Conservation (phyloP, 2,329 filamentous ascomycete species). For the Colletotrichum scovillei region DNA sequence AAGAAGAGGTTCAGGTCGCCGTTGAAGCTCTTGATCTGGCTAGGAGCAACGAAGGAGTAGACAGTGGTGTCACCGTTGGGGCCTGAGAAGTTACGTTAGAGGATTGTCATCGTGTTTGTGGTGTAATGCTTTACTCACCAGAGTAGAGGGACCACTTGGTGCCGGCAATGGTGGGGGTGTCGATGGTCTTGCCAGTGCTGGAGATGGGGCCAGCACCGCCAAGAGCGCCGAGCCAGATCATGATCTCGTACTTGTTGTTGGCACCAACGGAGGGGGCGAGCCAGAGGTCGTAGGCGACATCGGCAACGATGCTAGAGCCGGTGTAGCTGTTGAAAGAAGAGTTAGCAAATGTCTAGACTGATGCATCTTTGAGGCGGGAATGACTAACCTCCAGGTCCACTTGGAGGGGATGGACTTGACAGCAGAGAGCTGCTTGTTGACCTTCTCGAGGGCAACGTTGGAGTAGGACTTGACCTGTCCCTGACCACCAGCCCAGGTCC, state of each 20-base stretch:
- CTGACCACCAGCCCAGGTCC: slow-evolving; percentile 52
- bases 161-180: slow-evolving; percentile 64
- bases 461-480: slow-evolving; percentile 57
- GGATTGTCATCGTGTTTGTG: no score
- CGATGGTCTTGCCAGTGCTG: slow-evolving; percentile 61
- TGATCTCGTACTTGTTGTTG: slow-evolving; percentile 56
- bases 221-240: slow-evolving; percentile 40
- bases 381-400: slow-evolving; percentile 45
- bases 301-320: slow-evolving; percentile 59
- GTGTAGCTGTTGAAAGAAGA: slow-evolving; percentile 48
- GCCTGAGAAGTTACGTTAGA: slow-evolving; percentile 46
- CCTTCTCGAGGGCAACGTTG: slow-evolving; percentile 52
- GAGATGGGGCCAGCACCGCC: slow-evolving; percentile 46
- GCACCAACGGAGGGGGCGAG: slow-evolving; percentile 56
- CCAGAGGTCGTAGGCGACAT: slow-evolving; percentile 72
- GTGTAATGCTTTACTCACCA: background rate
- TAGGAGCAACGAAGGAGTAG: slow-evolving; percentile 60
- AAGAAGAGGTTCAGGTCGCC: slow-evolving; percentile 68
- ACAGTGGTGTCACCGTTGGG: slow-evolving; percentile 67
- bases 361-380: no score
- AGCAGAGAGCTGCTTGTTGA: slow-evolving; percentile 48
- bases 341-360: background rate
- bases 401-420: slow-evolving; percentile 49
- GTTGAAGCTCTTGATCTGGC: slow-evolving; percentile 59
- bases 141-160: slow-evolving; percentile 63